These are phyloP conservation scores for Chimonanthus praecox DNA, from an alignment of 164 flowering plant species.

Conservation along the genomic window DNA sequence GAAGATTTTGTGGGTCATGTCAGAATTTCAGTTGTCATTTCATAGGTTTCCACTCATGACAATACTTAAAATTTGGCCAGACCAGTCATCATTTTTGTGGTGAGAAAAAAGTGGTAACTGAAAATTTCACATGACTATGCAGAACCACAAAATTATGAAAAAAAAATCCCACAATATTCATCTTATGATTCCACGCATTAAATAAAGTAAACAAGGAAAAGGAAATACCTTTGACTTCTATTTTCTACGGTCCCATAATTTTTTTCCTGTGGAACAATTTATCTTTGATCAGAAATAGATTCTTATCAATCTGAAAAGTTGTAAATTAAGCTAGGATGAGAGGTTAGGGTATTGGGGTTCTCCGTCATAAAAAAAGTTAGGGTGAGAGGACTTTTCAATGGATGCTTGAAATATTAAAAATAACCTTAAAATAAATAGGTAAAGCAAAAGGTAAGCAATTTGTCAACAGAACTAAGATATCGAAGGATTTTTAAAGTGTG, in stretches of 20 bases:
- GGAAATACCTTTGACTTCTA: slow-evolving; percentile 17
- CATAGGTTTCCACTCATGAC: no score
- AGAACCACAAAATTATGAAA: background rate
- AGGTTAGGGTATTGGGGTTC: no score
- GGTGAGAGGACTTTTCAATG: background rate
- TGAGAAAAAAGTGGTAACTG: no score
- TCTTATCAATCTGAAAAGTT: background rate
- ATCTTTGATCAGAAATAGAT: slow-evolving; percentile 8
- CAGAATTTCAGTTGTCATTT: no score
- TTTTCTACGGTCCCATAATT: slow-evolving; percentile 7
- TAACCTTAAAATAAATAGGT: background rate
- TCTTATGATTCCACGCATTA: background rate
- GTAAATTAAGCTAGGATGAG: background rate
- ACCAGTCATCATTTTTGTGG: no score
- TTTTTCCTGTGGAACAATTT: slow-evolving; percentile 17
- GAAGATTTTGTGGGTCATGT: no score
- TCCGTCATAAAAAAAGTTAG: no score
- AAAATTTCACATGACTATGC: background rate
- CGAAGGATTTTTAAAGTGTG: background rate
- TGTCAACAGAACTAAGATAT: background rate
- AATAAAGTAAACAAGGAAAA: background rate
- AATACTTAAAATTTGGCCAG: no score
- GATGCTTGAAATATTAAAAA: background rate
- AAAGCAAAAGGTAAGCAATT: background rate
- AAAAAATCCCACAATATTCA: background rate